Evolutionary conservation across 2,329 filamentous ascomycete species (phyloP).

Genomic region (Aspergillus ustus): DNA sequence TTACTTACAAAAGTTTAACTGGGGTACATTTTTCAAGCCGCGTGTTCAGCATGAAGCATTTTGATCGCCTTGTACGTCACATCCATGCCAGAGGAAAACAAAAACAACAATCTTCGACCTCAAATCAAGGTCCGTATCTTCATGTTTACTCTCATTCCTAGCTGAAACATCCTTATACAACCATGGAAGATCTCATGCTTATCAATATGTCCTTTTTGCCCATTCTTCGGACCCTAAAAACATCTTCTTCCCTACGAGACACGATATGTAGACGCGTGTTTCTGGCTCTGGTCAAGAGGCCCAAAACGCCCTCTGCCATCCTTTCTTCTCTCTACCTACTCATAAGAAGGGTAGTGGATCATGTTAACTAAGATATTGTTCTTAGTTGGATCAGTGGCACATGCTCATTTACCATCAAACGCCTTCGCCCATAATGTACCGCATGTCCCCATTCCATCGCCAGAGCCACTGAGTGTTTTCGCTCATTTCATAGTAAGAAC

Average conservation of each 20-base stretch:
- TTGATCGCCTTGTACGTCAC: slow-evolving; percentile 24
- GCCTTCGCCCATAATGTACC: slow-evolving; percentile 13
- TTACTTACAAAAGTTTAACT: not conserved
- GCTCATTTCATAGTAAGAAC: slow-evolving; percentile 41
- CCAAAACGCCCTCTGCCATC: not conserved
- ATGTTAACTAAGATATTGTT: slow-evolving; percentile 2
- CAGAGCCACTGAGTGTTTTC: slow-evolving; percentile 35
- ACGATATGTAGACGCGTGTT: not conserved
- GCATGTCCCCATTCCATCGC: not conserved
- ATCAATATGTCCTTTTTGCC: not conserved
- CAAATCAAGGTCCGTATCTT: slow-evolving; percentile 8
- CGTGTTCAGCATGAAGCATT: slow-evolving; percentile 22
- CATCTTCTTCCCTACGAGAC: not conserved
- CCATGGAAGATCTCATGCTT: not conserved
- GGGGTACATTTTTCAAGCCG: not conserved
- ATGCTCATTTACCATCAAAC: slow-evolving; percentile 8
- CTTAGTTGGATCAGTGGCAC: not conserved
- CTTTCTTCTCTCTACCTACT: not conserved
- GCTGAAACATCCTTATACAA: not conserved
- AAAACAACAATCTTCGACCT: slow-evolving; percentile 6
- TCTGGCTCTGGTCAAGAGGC: not conserved
- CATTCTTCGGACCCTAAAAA: not conserved
- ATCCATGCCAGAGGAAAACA: slow-evolving; percentile 23
- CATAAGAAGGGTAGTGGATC: not conserved
- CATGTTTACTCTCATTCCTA: slow-evolving; percentile 4